Evolutionary conservation across 2,329 filamentous ascomycete genomes (phyloP), one percentile per base, ranked within the genome.

Genomic region (Trichothecium sympodiale): DNA sequence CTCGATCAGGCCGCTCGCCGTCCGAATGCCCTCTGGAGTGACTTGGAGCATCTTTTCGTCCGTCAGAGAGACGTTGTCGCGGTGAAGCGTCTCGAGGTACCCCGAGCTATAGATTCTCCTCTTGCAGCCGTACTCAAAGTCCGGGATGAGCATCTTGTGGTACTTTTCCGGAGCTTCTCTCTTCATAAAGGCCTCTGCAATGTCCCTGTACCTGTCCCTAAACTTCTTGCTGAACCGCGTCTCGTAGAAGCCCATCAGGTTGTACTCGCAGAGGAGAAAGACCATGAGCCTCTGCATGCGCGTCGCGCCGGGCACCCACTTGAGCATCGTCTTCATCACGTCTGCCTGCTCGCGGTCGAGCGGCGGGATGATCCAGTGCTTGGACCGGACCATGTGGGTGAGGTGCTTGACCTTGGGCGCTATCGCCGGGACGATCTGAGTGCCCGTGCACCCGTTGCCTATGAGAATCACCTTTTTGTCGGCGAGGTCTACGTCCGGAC

Each of bases 81-180:
- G 53, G 27, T 74, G 59, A 27, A 82, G 53, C 29, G 62, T 59
- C 12, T 59, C 45, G 15, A 75, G 62, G 59, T 78, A 81, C 2
- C 60, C 60, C 3, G 65, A 60, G 39, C 80, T 74, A 36, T 70
- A 69, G 37, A 81, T 69, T 12, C 74, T 63, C n/a, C 77, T 58
- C 55, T 80, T 81, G 55, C 76, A 80, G 2, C 75, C 74, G 12
- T 79, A 53, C 31, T 67, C 62, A 38, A 77, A 81, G 34, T 80
- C 65, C 0, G 77, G 77, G 1, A 74, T 73, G 26, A 81, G 50
- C 6, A 77, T 61, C 20, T 75, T 67, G 41, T 74, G 70, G 40
- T 80, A 81, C 51, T 76, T 69, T 34, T 66, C 56, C 0, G 77
- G 77, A 0, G 69, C 70, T 2, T 51, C 57, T 4, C 51, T 46